Evolutionary conservation across 768 basidiomycete genomes (phyloP).

Genomic region (Xerocomus spinulosus): DNA sequence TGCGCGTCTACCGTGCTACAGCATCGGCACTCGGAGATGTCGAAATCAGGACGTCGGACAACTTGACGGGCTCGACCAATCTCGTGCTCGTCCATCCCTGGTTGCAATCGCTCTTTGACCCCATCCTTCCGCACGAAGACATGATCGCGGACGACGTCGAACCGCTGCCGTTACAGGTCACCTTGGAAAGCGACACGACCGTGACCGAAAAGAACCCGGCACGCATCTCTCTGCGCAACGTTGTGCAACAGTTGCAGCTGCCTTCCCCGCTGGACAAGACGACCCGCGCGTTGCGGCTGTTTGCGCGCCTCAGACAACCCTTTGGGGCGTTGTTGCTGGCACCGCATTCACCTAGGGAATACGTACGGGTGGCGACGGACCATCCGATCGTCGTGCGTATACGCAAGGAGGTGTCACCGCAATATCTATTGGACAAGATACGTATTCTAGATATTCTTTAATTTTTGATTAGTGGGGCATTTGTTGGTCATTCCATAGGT

Average conservation of each 20-base stretch:
- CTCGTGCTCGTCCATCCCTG: slow-evolving; percentile 20
- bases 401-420: slow-evolving; percentile 5
- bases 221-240: neutral
- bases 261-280: slow-evolving; percentile 13
- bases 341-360: slow-evolving; percentile 7
- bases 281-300: slow-evolving; percentile 11
- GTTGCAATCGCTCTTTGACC: slow-evolving; percentile 12
- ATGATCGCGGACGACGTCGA: slow-evolving; percentile 14
- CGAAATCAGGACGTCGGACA: slow-evolving; percentile 11
- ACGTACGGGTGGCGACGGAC: slow-evolving; percentile 18
- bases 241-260: neutral
- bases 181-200: neutral
- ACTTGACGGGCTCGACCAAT: slow-evolving; percentile 3
- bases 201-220: neutral
- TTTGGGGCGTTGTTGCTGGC: slow-evolving; percentile 16
- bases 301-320: slow-evolving; percentile 14
- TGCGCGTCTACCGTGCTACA: slow-evolving; percentile 12
- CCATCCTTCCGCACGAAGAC: slow-evolving; percentile 17
- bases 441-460: slow-evolving; percentile 14
- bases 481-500: no score
- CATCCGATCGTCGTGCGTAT: slow-evolving; percentile 12
- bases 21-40: slow-evolving; percentile 6
- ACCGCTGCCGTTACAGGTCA: neutral
- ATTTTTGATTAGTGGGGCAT: neutral
- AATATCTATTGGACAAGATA: slow-evolving; percentile 11